Conservation (phyloP, 306 rosid genomes). For the Prunus mume region DNA sequence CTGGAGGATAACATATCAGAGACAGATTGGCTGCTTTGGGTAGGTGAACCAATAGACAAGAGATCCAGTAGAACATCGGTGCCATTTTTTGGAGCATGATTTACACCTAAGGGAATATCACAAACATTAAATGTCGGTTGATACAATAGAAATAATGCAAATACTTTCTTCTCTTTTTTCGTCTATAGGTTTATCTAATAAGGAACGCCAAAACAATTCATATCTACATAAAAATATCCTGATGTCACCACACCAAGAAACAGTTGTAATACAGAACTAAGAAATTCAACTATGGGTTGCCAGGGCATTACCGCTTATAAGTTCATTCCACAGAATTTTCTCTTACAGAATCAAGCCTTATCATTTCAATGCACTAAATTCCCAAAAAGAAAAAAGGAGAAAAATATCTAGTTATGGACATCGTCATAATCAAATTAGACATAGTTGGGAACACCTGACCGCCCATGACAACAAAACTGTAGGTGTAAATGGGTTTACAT, state of each 20-base stretch:
- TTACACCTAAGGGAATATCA: constrained; percentile 45
- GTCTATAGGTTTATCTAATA: neutral
- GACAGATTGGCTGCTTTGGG: constrained; percentile 45
- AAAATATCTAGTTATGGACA: neutral
- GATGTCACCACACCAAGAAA: neutral
- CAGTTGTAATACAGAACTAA: neutral
- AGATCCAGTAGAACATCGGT: constrained; percentile 80
- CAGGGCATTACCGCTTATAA: neutral
- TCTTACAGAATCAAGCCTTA: neutral
- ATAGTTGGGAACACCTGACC: neutral
- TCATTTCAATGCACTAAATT: neutral
- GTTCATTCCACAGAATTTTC: neutral
- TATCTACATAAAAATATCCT: neutral
- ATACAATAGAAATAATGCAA: constrained; percentile 8
- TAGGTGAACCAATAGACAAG: constrained; percentile 61
- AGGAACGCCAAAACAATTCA: constrained; percentile 2
- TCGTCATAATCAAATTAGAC: neutral
- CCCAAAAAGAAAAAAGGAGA: neutral
- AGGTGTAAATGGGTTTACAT: neutral
- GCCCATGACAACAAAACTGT: neutral
- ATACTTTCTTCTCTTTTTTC: neutral
- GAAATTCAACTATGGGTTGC: neutral
- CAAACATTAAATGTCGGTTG: constrained; percentile 16
- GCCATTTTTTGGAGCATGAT: constrained; percentile 58
- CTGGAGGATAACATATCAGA: constrained; percentile 50